phyloP scores from a whole-genome alignment of 305 asterid genomes.

The Stenogyne calaminthoides region DNA sequence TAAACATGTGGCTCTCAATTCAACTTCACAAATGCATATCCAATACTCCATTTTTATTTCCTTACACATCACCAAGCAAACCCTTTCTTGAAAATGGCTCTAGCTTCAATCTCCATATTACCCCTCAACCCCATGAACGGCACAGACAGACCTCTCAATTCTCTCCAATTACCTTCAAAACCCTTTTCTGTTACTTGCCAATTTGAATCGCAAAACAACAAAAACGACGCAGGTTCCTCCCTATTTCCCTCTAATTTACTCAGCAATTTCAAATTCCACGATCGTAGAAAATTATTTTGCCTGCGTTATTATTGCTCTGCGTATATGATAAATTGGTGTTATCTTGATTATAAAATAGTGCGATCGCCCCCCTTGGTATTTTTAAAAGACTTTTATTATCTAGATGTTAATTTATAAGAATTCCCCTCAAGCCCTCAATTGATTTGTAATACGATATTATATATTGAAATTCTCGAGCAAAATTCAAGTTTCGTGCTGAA shows the following conservation, averaged over 20 bases:
- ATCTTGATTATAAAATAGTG: not conserved
- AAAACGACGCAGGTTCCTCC: constrained; percentile 37
- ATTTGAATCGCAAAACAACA: constrained; percentile 30
- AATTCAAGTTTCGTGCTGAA: not conserved
- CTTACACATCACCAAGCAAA: not conserved
- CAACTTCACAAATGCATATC: not conserved
- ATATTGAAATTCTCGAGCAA: too few relatives aligned
- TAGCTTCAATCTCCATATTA: constrained; percentile 55
- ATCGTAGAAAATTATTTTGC: not conserved
- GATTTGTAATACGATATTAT: not conserved
- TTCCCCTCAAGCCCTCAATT: not conserved
- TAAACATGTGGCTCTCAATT: constrained; percentile 27
- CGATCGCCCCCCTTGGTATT: too few relatives aligned
- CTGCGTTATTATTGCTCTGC: not conserved
- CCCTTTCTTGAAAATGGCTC: constrained; percentile 56
- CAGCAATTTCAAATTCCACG: not conserved
- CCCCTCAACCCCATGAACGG: constrained; percentile 52
- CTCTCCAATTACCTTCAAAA: constrained; percentile 40
- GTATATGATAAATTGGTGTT: not conserved
- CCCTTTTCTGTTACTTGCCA: constrained; percentile 43
- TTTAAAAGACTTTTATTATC: too few relatives aligned
- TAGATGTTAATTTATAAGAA: not conserved
- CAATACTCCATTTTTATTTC: not conserved
- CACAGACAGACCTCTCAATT: constrained; percentile 27
- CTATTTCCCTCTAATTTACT: not conserved